Evolutionary conservation across 805 yeast species (phyloP).

Genomic region (Ogataea populi-albae): DNA sequence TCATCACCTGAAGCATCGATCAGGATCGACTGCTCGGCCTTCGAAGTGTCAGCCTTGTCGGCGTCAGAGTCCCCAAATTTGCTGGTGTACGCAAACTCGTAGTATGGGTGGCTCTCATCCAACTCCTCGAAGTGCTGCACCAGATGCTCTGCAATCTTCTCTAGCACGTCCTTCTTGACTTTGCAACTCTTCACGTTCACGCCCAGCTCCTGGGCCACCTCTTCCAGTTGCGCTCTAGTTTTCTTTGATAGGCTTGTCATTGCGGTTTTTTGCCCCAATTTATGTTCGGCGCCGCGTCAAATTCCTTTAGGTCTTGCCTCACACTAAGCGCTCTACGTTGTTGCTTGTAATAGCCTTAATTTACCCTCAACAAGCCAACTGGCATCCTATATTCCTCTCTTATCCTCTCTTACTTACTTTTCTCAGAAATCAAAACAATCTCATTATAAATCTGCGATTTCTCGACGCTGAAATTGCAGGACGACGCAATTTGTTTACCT

Average conservation of each 20-base stretch:
- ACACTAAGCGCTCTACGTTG: too few species aligned
- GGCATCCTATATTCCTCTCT: too few species aligned
- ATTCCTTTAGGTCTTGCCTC: too few species aligned
- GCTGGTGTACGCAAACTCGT: constrained; percentile 22
- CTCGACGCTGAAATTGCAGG: constrained; percentile 12
- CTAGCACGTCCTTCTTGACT: constrained; percentile 30
- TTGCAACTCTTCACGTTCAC: constrained; percentile 23
- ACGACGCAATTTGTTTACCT: constrained; percentile 18
- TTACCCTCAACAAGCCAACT: too few species aligned
- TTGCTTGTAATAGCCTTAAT: too few species aligned
- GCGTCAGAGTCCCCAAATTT: constrained; percentile 6
- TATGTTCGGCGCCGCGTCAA: too few species aligned
- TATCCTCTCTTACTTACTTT: neutral
- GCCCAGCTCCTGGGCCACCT: constrained; percentile 30
- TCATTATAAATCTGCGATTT: neutral
- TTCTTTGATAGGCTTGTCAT: constrained; percentile 27
- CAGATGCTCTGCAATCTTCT: constrained; percentile 22
- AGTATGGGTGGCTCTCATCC: constrained; percentile 26
- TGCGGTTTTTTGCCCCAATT: constrained; percentile 1
- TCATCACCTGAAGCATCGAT: constrained; percentile 14
- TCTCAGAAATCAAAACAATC: constrained; percentile 1
- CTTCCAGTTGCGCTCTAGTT: constrained; percentile 31
- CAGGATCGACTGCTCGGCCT: constrained; percentile 1
- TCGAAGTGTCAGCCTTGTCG: neutral
- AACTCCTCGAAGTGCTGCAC: constrained; percentile 21